Evolutionary conservation across 495 filamentous ascomycete species (phyloP).

Genomic region (Tuber brumale): DNA sequence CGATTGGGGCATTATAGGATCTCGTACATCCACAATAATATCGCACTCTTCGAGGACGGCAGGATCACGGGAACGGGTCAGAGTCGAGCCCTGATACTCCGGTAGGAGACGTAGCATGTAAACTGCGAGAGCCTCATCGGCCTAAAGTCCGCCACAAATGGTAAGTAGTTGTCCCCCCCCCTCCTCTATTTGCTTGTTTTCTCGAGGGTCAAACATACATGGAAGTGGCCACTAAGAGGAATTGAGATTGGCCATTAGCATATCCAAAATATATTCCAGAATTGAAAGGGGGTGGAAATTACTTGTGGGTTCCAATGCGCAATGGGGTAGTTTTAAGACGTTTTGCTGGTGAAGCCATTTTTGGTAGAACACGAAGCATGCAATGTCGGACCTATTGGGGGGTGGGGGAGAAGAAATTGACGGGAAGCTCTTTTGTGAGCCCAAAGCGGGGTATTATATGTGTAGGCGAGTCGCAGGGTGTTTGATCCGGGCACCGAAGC

Average conservation of each 20-base stretch:
- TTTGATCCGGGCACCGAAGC: neutral
- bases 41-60: conserved; percentile 71
- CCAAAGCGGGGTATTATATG: neutral
- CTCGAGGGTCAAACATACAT: conserved; percentile 44
- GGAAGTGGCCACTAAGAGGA: conserved; percentile 72
- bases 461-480: neutral
- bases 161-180: neutral
- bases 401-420: neutral
- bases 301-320: conserved; percentile 84
- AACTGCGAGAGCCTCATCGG: conserved; percentile 96
- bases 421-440: neutral
- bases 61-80: conserved; percentile 82
- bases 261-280: neutral
- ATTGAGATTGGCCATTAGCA: conserved; percentile 16
- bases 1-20: neutral
- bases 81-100: conserved; percentile 62
- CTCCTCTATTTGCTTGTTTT: neutral
- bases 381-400: neutral
- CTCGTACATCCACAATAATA: conserved; percentile 87
- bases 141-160: conserved; percentile 41
- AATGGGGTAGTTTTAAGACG: conserved; percentile 60
- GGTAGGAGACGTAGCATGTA: conserved; percentile 89
- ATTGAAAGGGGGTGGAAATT: conserved; percentile 15
- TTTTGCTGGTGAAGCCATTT: conserved; percentile 52
- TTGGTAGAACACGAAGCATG: conserved; percentile 20